Percentiles rank a stretch among this genome's conserved stretches.
Evolutionary conservation across 2,329 filamentous ascomycete species (phyloP).

Genomic region (Chaetomiaceae sp.): DNA sequence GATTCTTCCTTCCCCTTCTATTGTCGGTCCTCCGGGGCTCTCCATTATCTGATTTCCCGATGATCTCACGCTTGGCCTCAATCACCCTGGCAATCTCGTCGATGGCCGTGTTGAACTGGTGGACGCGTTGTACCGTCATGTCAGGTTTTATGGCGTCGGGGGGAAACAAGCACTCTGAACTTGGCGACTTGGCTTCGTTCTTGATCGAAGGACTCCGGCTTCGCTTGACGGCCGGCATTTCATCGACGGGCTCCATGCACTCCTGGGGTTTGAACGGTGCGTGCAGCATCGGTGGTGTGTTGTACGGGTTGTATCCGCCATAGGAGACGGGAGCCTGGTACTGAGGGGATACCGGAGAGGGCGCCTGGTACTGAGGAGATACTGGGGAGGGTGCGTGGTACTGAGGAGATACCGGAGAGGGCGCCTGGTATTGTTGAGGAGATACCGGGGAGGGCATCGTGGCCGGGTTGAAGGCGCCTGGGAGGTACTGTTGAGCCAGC

Average conservation of each 20-base stretch:
- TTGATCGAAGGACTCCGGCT: constrained; percentile 35
- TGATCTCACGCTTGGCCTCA: constrained; percentile 57
- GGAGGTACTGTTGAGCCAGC: constrained; percentile 44
- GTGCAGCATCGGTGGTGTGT: constrained; percentile 28
- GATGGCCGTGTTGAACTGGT: constrained; percentile 71
- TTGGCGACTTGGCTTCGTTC: constrained; percentile 26
- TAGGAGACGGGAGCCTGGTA: constrained; percentile 40
- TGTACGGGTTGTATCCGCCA: constrained; percentile 39
- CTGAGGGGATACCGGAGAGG: constrained; percentile 38
- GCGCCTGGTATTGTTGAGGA: constrained; percentile 40
- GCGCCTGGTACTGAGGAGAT: too few species aligned
- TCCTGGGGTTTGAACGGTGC: constrained; percentile 30
- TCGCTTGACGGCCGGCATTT: constrained; percentile 28
- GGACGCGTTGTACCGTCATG: constrained; percentile 42
- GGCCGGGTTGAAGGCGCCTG: constrained; percentile 41
- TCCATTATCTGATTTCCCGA: constrained; percentile 24
- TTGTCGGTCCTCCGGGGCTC: constrained; percentile 7
- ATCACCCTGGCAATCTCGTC: constrained; percentile 88
- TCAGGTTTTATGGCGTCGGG: constrained; percentile 43
- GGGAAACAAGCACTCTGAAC: constrained; percentile 12
- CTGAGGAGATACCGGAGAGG: too few species aligned
- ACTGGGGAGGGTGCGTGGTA: too few species aligned
- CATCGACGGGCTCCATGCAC: constrained; percentile 23
- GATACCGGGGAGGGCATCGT: constrained; percentile 40
- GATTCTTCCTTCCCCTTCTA: constrained; percentile 38